Base-by-base conservation (phyloP, 2,329 filamentous ascomycete species). In the Diaporthe eres region DNA sequence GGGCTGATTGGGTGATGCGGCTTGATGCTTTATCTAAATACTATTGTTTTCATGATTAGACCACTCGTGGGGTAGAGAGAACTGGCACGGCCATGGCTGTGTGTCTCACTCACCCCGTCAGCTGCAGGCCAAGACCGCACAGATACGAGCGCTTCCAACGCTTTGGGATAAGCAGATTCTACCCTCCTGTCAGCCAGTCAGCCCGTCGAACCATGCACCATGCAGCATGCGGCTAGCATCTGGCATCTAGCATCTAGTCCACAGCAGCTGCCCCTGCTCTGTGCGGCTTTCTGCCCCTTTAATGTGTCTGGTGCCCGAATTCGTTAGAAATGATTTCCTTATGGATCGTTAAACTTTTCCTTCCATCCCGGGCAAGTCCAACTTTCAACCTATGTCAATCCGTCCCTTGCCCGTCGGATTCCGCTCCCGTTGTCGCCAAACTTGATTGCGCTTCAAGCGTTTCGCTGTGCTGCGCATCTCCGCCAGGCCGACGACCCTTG, bases 91-190 rank as follows among this genome's bases (percentile, higher is more conserved):
- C 39, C 12, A 34, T 7, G 60, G 15, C 25, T 17, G 25, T 65
- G 39, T 47, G 25, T 65, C 60, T 65, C 37, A 10, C 31, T 19
- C 67, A 19, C 47, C 17, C 70, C 15, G 12, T 37, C 39, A 60
- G 68, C 53, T 37, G 44, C 55, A 51, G 53, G 28, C 70, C 70
- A 72, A 72, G 25, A 51, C 34, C 57, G 71, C 71, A 72, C 71
- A 72, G 71, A 28, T 39, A 55, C 34, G 65, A 68, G 47, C 31
- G 65, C 22, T 25, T 37, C 63, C 63, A 49, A 51, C 63, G 42
- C 28, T 68, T 68, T 68, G 63, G 63, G 63, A 68, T 31, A 68
- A 51, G 63, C 44, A 68, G 31, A 70, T 55, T 53, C 3, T 49
- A 7, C 44, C n/a, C 22, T 55, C 8, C 60, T n/a, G 44, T 67